These are phyloP conservation scores for Metrosideros polymorpha DNA, from an alignment of 441 rosid species.

Conservation along the genomic window DNA sequence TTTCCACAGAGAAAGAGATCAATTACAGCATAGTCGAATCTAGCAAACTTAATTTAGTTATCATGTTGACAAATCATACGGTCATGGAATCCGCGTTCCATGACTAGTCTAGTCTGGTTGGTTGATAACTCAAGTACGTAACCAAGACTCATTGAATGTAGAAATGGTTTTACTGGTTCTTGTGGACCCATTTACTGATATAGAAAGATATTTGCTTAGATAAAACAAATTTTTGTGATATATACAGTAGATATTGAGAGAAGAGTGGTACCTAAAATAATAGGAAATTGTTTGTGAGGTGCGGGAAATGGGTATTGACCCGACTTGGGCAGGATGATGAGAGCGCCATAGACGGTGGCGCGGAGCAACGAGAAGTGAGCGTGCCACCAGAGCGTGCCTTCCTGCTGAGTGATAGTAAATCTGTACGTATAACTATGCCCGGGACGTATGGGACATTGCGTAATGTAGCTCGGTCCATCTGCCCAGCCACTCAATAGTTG, in stretches of 20 bases:
- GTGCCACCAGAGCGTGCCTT: slow-evolving; percentile 98
- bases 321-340: slow-evolving; percentile 51
- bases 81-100: background rate
- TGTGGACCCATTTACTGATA: background rate
- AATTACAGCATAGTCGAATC: background rate
- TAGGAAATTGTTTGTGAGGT: slow-evolving; percentile 57
- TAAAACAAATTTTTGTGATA: background rate
- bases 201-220: background rate
- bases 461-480: slow-evolving; percentile 13
- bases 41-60: background rate
- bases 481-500: slow-evolving; percentile 1
- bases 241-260: background rate
- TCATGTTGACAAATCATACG: too few relatives aligned
- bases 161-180: background rate
- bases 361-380: slow-evolving; percentile 71
- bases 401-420: slow-evolving; percentile 50
- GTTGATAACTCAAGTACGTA: background rate
- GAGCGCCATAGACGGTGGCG: slow-evolving; percentile 63
- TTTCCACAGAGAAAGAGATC: background rate
- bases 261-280: slow-evolving; percentile 41
- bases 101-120: background rate
- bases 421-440: slow-evolving; percentile 53
- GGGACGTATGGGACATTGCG: slow-evolving; percentile 78
- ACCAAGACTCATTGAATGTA: background rate
- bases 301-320: slow-evolving; percentile 68